phyloP scores from a whole-genome alignment of 169 alveolate genomes.

The Plasmodium coatneyi region DNA sequence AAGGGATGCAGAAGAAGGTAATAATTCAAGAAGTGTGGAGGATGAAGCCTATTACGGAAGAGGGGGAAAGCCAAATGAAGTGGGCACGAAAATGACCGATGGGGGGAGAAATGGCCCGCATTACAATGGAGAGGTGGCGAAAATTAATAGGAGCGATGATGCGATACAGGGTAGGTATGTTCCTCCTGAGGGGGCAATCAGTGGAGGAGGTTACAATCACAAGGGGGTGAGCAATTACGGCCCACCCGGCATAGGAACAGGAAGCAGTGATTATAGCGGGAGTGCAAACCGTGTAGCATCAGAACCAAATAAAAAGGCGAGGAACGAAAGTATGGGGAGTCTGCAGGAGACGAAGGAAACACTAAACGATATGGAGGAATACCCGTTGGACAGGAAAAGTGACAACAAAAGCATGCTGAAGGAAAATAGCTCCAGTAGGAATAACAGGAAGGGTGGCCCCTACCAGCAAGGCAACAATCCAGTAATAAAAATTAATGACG shows the following conservation, averaged over 20 bases:
- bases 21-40: background rate
- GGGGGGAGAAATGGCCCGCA: background rate
- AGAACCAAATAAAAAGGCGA: background rate
- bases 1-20: background rate
- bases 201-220: background rate
- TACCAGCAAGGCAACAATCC: conserved; percentile 34
- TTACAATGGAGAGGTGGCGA: background rate
- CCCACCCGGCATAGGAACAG: background rate
- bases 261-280: too few relatives aligned
- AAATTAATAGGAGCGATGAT: conserved; percentile 6
- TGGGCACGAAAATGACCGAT: background rate
- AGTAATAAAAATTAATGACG: conserved; percentile 61
- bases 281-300: background rate
- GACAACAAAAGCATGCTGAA: conserved; percentile 25
- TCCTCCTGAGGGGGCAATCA: background rate
- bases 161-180: conserved; percentile 2
- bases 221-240: background rate
- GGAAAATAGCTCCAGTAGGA: conserved; percentile 30
- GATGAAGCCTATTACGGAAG: background rate
- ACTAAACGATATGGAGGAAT: background rate
- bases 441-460: conserved; percentile 45
- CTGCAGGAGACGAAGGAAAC: conserved; percentile 25
- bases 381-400: background rate
- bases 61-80: background rate
- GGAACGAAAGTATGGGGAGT: background rate